Percentiles rank a stretch among this genome's conserved stretches.
Evolutionary conservation across 495 filamentous ascomycete genomes (phyloP).

Genomic region (Aspergillus mulundensis): DNA sequence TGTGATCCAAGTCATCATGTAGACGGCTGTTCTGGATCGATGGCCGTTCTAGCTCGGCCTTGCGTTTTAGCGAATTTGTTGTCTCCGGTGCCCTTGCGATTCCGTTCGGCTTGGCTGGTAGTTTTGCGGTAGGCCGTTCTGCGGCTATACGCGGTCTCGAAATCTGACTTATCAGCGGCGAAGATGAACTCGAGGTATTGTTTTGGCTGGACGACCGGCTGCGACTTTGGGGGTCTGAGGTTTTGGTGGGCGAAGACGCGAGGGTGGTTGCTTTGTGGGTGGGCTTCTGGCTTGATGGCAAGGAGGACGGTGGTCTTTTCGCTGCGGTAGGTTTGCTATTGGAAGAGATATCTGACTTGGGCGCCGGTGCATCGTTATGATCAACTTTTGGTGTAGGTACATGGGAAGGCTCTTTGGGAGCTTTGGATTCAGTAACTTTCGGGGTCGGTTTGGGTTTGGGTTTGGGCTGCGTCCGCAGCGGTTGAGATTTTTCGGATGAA

Average conservation of each 20-base stretch:
- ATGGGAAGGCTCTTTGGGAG: slow-evolving; percentile 17
- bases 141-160: slow-evolving; percentile 23
- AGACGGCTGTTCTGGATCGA: slow-evolving; percentile 24
- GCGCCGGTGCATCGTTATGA: slow-evolving; percentile 3
- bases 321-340: slow-evolving; percentile 26
- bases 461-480: slow-evolving; percentile 20
- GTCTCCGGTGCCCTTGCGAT: slow-evolving; percentile 22
- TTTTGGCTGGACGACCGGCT: slow-evolving; percentile 41
- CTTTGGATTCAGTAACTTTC: slow-evolving; percentile 17
- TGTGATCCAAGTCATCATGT: slow-evolving; percentile 37
- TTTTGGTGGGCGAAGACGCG: slow-evolving; percentile 71
- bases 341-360: slow-evolving; percentile 14
- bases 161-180: slow-evolving; percentile 41
- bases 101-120: slow-evolving; percentile 26
- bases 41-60: slow-evolving; percentile 37
- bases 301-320: slow-evolving; percentile 38
- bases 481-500: slow-evolving; percentile 31
- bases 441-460: slow-evolving; percentile 16
- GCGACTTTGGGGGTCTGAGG: slow-evolving; percentile 55
- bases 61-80: slow-evolving; percentile 44
- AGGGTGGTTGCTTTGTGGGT: slow-evolving; percentile 71
- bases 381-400: slow-evolving; percentile 18
- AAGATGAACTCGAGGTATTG: slow-evolving; percentile 43
- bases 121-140: slow-evolving; percentile 12
- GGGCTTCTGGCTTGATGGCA: slow-evolving; percentile 42